phyloP scores from a whole-genome alignment of 179 eudicot species.

The Heliamphora ciliata region DNA sequence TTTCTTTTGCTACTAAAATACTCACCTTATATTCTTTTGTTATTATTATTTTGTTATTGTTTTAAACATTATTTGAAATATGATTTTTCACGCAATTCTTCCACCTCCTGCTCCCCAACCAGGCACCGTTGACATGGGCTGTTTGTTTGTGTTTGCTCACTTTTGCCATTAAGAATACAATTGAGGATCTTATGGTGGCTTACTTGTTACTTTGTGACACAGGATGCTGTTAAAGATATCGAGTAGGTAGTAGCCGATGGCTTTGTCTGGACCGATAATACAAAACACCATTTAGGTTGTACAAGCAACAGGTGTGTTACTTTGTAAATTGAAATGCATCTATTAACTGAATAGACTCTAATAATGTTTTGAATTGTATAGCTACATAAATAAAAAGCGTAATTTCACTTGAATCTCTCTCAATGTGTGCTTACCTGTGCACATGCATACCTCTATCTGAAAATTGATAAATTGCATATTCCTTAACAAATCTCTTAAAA shows the following conservation, averaged over 20 bases:
- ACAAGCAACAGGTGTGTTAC: not conserved
- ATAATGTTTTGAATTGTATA: not conserved
- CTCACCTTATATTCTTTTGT: too few species aligned
- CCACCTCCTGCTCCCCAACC: too few species aligned
- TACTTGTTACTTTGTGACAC: conserved; percentile 20
- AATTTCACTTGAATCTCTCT: not conserved
- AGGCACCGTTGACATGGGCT: too few species aligned
- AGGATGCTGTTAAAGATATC: conserved; percentile 81
- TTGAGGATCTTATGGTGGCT: conserved; percentile 1
- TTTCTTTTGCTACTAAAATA: too few species aligned
- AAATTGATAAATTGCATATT: too few species aligned
- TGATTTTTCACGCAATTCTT: too few species aligned
- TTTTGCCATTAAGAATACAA: not conserved
- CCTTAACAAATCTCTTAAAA: too few species aligned
- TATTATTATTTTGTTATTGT: too few species aligned
- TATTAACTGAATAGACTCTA: conserved; percentile 5
- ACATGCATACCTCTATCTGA: too few species aligned
- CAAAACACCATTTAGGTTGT: conserved; percentile 3
- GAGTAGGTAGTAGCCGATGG: conserved; percentile 28
- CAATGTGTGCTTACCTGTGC: too few species aligned
- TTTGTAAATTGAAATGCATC: conserved; percentile 12
- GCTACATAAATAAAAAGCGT: not conserved
- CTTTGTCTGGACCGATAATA: not conserved
- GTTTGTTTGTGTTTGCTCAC: too few species aligned
- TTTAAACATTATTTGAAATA: too few species aligned